Conservation (phyloP, 2,329 filamentous ascomycete genomes). For the Pseudocercospora fijiensis region DNA sequence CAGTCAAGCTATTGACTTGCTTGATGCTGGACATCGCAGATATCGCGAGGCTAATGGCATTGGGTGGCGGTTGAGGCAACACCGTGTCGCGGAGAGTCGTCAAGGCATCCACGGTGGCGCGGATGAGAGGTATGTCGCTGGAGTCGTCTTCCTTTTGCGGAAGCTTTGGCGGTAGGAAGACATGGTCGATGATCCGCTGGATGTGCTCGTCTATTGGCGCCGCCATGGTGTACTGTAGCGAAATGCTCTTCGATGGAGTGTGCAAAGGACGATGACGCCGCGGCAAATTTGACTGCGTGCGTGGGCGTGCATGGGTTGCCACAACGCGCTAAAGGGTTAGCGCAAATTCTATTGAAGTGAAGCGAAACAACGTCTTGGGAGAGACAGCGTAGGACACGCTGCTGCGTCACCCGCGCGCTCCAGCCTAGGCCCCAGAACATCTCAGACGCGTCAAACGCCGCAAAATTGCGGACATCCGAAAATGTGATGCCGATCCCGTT, state of each 20-base stretch:
- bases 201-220: not conserved
- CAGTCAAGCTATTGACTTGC: constrained; percentile 4
- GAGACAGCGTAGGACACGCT: not conserved
- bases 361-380: not conserved
- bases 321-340: not conserved
- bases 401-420: not conserved
- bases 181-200: constrained; percentile 39
- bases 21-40: constrained; percentile 1
- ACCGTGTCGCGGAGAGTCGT: constrained; percentile 13
- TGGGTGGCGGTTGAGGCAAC: constrained; percentile 27
- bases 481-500: not conserved
- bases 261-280: not conserved
- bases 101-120: constrained; percentile 15
- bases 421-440: too few species aligned
- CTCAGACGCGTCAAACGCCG: too few species aligned
- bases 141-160: constrained; percentile 33
- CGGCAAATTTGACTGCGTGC: not conserved
- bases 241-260: not conserved
- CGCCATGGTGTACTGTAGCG: not conserved
- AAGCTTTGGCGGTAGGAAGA: constrained; percentile 44
- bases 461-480: not conserved
- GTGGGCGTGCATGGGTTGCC: not conserved
- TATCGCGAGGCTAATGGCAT: constrained; percentile 1
- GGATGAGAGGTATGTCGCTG: constrained; percentile 6
- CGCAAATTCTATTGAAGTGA: not conserved